Base-by-base conservation (phyloP, 108 stramenopile species). In the Asterionellopsis glacialis region DNA sequence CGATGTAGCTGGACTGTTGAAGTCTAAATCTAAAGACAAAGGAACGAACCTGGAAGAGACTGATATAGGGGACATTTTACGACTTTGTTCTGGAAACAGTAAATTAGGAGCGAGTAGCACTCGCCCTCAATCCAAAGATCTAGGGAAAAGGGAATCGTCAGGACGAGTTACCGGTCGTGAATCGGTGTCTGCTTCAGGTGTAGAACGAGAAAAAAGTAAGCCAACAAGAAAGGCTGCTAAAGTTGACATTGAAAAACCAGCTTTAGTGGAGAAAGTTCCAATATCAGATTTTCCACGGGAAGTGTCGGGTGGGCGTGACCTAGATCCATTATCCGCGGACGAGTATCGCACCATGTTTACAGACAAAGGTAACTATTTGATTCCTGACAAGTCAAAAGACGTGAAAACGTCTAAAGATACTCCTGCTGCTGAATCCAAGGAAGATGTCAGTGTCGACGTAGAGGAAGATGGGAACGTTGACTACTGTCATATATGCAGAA, bases 241-340 rank as follows among this genome's bases (percentile, higher is more conserved):
- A 62, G 45, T 6, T 15, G 13, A 50, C 63, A 53, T 16, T 18
- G 44, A 33, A 19, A 54, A 19, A 9, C 15, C 43, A 0, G 57
- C 48, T 41, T 41, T 55, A 60, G 90, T 80, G 24, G 63, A 67
- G 15, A 87, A 83, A 56, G 77, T 83, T 19, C 77, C 74, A 23
- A 73, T 73, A 6, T 54, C 74, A 9, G 90, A 85, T 23, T 86
- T 91, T 55, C 84, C 90, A 0, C 52, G 58, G 39, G 90, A 91
- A 68, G 33, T 79, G 45, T 57, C 33, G 59, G 61, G 64, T 38
- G 69, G 69, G 0, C 39, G 68, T 6, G 84, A 91, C 54, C 40
- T 75, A 11, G 75, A 84, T 49, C 80, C 83, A 23, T 78, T 73
- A 11, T 51, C 68, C 16, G 63, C 73, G 15, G 63, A 73, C 21